Base-by-base conservation (phyloP, 257 asterid genomes). In the Solanum arcanum region DNA sequence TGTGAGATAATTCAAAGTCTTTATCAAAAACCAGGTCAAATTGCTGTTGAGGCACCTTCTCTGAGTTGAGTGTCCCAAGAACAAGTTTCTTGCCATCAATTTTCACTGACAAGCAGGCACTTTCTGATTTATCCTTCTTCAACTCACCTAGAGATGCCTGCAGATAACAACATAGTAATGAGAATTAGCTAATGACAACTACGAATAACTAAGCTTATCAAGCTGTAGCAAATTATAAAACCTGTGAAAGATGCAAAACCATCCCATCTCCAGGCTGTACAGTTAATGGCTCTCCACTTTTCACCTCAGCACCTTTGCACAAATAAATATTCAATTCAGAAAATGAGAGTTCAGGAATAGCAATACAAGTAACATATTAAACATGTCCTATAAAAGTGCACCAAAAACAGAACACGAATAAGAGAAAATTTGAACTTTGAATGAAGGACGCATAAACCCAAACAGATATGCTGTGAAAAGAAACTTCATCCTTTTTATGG, bases 1-100 rank as follows among this genome's bases (percentile, higher is more conserved):
- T 86, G 88, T 88, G 90, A 16, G 90, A 88, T 52, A 88, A 47
- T 70, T 85, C 88, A 47, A 88, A 85, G 12, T 85, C 86, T 77
- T 15, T 88, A 25, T 88, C 76, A 66, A 88, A 88, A 37, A 64
- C 72, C 83, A 88, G 62, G 86, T 85, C 90, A 77, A 88, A 88
- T 37, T 76, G 88, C 25, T 85, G 90, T 69, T 88, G 90, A 16
- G 88, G 90, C 47, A 88, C 47, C 47, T 88, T 88, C 9, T 78
- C 90, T 7, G 83, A 75, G 44, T 20, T 37, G 33, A 88, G 90
- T 42, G 88, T 88, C 20, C 88, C 88, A 66, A 88, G 88, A 78
- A 85, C 88, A 31, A 85, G 62, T 72, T 85, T 88, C 62, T 85
- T 78, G 12, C 64, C 86, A 78, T 37, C 88, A 47, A 85, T 80